Conservation (phyloP, 192 early-diverging fungal species). For the Bifiguratus adelaidae region DNA sequence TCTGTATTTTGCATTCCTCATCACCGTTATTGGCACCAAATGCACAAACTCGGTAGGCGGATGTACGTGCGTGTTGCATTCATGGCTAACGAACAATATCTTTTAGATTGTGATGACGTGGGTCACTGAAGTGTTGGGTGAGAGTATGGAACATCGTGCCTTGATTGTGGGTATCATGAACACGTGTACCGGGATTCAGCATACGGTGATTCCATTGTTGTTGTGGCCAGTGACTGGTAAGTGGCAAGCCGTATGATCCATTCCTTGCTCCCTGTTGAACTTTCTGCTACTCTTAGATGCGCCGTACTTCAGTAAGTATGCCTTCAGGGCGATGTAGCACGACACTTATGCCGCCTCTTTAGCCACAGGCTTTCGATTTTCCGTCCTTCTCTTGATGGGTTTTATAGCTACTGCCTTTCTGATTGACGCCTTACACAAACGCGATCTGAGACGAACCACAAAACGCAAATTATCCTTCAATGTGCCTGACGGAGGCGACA, state of each 20-base stretch:
- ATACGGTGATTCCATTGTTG: slow-evolving; percentile 9
- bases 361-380: too few relatives aligned
- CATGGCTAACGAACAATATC: too few relatives aligned
- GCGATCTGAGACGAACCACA: too few relatives aligned
- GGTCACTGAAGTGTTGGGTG: slow-evolving; percentile 18
- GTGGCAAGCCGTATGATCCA: neutral
- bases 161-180: slow-evolving; percentile 24
- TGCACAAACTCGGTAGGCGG: neutral
- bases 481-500: too few relatives aligned
- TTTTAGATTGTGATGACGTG: slow-evolving; percentile 26
- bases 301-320: slow-evolving; percentile 1
- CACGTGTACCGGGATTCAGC: slow-evolving; percentile 8
- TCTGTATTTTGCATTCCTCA: slow-evolving; percentile 15
- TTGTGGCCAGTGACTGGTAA: slow-evolving; percentile 26
- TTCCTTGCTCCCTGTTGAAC: neutral
- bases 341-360: too few relatives aligned
- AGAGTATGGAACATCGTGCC: slow-evolving; percentile 12
- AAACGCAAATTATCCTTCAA: too few relatives aligned
- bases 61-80: neutral
- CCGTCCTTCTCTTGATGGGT: too few relatives aligned
- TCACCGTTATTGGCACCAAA: slow-evolving; percentile 13
- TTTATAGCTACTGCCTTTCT: too few relatives aligned
- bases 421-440: too few relatives aligned
- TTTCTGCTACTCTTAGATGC: neutral
- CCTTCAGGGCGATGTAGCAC: too few relatives aligned